Evolutionary conservation across 1,139 yeast species (phyloP).

Genomic region (Pichia sp.): DNA sequence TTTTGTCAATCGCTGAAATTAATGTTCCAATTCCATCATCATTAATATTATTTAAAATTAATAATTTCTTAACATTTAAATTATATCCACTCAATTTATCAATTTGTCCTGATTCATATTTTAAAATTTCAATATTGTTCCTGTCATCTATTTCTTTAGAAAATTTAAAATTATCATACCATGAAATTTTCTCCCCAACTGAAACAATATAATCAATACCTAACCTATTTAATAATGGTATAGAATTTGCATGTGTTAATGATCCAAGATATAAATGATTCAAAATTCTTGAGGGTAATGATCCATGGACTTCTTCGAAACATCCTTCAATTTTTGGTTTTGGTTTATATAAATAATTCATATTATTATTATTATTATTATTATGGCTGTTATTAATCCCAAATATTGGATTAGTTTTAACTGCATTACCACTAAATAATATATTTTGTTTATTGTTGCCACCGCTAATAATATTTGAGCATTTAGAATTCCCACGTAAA

Average conservation of each 20-base stretch:
- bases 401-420: not conserved
- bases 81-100: slow-evolving; percentile 24
- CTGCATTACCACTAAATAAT: not conserved
- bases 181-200: slow-evolving; percentile 78
- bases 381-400: not conserved
- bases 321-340: slow-evolving; percentile 14
- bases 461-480: too few species aligned
- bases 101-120: slow-evolving; percentile 20
- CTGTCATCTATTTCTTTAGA: slow-evolving; percentile 20
- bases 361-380: not conserved
- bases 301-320: slow-evolving; percentile 37
- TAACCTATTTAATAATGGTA: slow-evolving; percentile 53
- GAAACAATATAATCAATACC: slow-evolving; percentile 75
- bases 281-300: slow-evolving; percentile 67
- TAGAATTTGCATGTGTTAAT: slow-evolving; percentile 70
- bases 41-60: slow-evolving; percentile 38
- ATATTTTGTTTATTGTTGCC: not conserved
- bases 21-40: slow-evolving; percentile 49
- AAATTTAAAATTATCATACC: slow-evolving; percentile 38
- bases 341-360: not conserved
- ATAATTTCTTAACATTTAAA: slow-evolving; percentile 35
- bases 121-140: slow-evolving; percentile 25
- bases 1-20: slow-evolving; percentile 34
- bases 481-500: slow-evolving; percentile 20
- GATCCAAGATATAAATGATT: slow-evolving; percentile 87